These are phyloP conservation scores for Cudoniella acicularis DNA, from an alignment of 495 filamentous ascomycete species.

Conservation along the genomic window DNA sequence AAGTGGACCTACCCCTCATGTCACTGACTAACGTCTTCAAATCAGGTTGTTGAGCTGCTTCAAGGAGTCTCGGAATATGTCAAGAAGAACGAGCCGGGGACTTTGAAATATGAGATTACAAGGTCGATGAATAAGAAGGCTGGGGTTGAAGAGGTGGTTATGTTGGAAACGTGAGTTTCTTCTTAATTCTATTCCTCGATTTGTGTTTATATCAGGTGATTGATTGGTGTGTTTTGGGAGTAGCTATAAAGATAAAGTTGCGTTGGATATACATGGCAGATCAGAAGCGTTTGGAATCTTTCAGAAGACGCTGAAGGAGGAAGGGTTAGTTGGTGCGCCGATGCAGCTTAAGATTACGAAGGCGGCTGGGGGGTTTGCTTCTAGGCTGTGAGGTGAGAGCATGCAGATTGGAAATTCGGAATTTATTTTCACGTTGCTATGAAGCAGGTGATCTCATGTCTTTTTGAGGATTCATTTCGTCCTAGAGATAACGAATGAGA, in stretches of 20 bases:
- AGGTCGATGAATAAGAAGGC: conserved; percentile 22
- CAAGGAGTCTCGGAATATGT: conserved; percentile 17
- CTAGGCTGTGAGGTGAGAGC: conserved; percentile 21
- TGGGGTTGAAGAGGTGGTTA: conserved; percentile 22
- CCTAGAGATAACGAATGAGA: too few species aligned
- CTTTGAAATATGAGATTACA: conserved; percentile 23
- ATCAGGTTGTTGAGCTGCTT: conserved; percentile 24
- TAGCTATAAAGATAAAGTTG: conserved; percentile 21
- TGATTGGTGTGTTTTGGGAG: neutral
- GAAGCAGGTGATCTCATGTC: neutral
- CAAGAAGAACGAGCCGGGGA: conserved; percentile 23
- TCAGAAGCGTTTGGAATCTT: conserved; percentile 16
- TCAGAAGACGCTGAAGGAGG: conserved; percentile 17
- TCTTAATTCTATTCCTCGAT: neutral
- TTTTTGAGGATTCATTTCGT: too few species aligned
- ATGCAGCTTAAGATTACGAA: conserved; percentile 23
- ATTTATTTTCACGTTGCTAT: neutral
- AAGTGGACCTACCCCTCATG: neutral
- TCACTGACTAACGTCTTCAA: neutral
- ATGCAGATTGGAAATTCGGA: too few species aligned
- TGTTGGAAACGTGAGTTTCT: conserved; percentile 24
- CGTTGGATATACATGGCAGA: conserved; percentile 15
- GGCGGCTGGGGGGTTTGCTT: conserved; percentile 21
- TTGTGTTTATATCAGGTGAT: neutral
- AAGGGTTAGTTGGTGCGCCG: conserved; percentile 17